These are phyloP conservation scores for Anacardium occidentale DNA, from an alignment of 345 rosid species.

Conservation along the genomic window DNA sequence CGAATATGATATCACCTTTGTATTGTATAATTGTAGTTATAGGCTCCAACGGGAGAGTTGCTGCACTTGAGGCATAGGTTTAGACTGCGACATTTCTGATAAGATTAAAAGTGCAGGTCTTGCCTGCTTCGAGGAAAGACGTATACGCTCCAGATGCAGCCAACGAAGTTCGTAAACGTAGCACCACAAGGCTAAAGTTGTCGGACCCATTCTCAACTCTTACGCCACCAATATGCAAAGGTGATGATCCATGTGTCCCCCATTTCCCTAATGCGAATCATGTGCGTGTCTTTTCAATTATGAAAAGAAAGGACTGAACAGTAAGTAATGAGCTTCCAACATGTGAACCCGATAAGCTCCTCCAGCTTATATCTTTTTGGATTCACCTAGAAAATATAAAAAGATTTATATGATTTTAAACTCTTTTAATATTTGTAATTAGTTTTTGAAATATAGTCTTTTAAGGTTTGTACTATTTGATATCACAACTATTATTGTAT, in stretches of 20 bases:
- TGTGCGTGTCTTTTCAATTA: neutral
- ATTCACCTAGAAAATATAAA: too few species aligned
- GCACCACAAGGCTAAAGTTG: neutral
- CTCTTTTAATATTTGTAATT: too few species aligned
- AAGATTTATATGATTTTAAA: too few species aligned
- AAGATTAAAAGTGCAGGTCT: neutral
- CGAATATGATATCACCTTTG: too few species aligned
- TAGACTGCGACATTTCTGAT: neutral
- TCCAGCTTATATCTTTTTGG: neutral
- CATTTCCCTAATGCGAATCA: neutral
- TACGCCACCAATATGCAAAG: neutral
- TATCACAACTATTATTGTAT: too few species aligned
- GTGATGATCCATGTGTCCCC: neutral
- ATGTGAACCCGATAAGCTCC: neutral
- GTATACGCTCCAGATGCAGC: neutral
- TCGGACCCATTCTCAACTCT: neutral
- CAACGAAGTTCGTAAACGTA: neutral
- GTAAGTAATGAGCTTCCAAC: neutral
- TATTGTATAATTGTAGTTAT: too few species aligned
- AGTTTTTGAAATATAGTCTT: too few species aligned
- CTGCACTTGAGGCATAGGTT: too few species aligned
- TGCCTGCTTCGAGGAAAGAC: slow-evolving; percentile 6
- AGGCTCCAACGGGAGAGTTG: too few species aligned
- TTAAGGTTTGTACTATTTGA: too few species aligned
- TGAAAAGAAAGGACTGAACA: neutral